Evolutionary conservation across 2,329 filamentous ascomycete species (phyloP).

Genomic region (Cladosporium sp.): DNA sequence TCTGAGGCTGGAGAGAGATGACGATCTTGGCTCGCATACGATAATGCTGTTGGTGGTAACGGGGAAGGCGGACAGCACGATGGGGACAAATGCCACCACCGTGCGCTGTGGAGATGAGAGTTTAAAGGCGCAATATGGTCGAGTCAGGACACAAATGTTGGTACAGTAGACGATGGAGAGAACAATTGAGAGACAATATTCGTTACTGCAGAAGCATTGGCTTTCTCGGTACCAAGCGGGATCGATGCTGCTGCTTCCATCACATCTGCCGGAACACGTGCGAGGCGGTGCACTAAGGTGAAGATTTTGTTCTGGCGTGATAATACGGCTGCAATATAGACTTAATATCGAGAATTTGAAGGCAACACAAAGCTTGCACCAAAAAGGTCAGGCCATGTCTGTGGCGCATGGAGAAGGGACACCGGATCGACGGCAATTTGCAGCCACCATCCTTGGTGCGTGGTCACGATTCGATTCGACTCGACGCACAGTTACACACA

Average conservation of each 20-base stretch:
- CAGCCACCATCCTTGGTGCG: not conserved
- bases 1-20: not conserved
- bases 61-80: not conserved
- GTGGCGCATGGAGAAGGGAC: not conserved
- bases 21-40: not conserved
- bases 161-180: not conserved
- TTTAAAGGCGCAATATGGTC: not conserved
- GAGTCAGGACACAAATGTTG: not conserved
- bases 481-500: not conserved
- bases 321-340: not conserved
- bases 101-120: not conserved
- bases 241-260: not conserved
- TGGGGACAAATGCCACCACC: not conserved
- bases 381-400: not conserved
- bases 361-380: not conserved
- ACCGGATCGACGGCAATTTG: not conserved
- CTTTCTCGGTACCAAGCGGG: not conserved
- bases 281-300: not conserved
- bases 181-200: not conserved
- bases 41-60: not conserved
- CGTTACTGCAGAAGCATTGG: not conserved
- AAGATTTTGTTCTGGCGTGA: not conserved
- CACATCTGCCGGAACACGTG: constrained; percentile 1
- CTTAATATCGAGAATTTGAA: not conserved
- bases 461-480: not conserved